Conservation (phyloP, 1,284 basidiomycete genomes). For the Ustilago sp. region DNA sequence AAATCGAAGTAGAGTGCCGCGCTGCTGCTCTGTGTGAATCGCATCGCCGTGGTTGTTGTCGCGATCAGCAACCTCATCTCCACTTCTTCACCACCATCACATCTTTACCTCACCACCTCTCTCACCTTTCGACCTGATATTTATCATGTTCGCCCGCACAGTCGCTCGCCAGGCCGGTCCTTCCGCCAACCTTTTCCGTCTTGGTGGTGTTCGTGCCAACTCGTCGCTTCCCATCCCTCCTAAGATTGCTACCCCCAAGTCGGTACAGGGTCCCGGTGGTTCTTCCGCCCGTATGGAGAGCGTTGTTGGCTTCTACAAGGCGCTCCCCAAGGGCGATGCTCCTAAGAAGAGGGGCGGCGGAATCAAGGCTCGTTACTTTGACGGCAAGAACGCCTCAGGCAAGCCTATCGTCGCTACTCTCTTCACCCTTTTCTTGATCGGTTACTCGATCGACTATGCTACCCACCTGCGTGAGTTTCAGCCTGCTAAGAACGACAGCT, state of each 20-base stretch:
- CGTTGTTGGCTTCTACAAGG: slow-evolving; percentile 93
- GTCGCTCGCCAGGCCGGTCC: slow-evolving; percentile 18
- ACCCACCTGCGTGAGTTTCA: slow-evolving; percentile 57
- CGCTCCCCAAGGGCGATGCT: slow-evolving; percentile 79
- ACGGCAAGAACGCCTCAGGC: slow-evolving; percentile 85
- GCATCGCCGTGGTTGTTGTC: slow-evolving; percentile 3
- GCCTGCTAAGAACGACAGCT: not conserved
- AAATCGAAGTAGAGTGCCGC: not conserved
- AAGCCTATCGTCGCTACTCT: slow-evolving; percentile 80
- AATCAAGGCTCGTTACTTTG: slow-evolving; percentile 83
- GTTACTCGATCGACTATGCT: slow-evolving; percentile 72
- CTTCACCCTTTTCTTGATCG: slow-evolving; percentile 80
- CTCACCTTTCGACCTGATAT: not conserved
- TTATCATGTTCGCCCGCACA: slow-evolving; percentile 41
- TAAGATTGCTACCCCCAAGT: slow-evolving; percentile 90
- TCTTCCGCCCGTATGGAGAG: slow-evolving; percentile 82
- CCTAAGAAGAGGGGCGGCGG: slow-evolving; percentile 76
- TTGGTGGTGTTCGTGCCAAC: slow-evolving; percentile 45
- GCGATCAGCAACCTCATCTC: not conserved
- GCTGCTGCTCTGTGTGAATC: not conserved
- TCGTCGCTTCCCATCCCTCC: slow-evolving; percentile 80
- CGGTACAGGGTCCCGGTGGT: slow-evolving; percentile 83
- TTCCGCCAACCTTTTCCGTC: slow-evolving; percentile 10
- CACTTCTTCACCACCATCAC: not conserved
- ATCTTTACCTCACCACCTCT: not conserved